Base-by-base conservation (phyloP, 805 yeast genomes). In the Saccharomycopsis sp. region DNA sequence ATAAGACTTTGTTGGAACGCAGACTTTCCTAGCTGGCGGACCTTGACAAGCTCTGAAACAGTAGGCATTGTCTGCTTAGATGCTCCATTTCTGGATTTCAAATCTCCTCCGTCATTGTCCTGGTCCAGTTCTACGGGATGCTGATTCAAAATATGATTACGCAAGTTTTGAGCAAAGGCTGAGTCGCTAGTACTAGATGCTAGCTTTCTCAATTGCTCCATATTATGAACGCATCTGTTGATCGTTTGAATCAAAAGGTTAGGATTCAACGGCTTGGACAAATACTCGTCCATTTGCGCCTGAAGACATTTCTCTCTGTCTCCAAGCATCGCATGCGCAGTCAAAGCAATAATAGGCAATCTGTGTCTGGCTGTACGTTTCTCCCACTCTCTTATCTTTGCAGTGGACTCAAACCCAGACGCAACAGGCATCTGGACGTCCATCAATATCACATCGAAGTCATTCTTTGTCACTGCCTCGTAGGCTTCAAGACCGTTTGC, bases 401-500 rank as follows among this genome's bases (percentile, higher is more conserved):
- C 89, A 1, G 96, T 89, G 1, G 96, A 96, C 67, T 89, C 97
- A 69, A 89, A 89, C 0, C 97, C 97, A 29, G 96, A 96, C 94
- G 89, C 90, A 15, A 88, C 89, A 7, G 96, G 96, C 97, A 89
- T 89, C 70, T 89, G 97, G 51, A 89, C 96, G 73, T 89, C 96
- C 97, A 89, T 89, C 64, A 89, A 78, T 18, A 89, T 87, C 52
- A 87, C 91, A 68, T 89, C 96, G 68, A 84, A 89, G 52, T 79
- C 76, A 61, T 79, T 80, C 63, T 79, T 76, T 68, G 83, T 76
- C 51, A 88, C 83, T 1, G 91, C 91, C 60, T 88, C 89, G 63
- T 82, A 79, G 0, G 96, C 96, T 64, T 89, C 89, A 59, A 80
- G 75, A 15, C 97, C 96, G 70, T 89, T 89, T 68, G 87, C 92